Percentiles rank a stretch among this genome's conserved stretches.
phyloP scores from a whole-genome alignment of 139 green algal genomes.

The Raphidocelis subcapitata region DNA sequence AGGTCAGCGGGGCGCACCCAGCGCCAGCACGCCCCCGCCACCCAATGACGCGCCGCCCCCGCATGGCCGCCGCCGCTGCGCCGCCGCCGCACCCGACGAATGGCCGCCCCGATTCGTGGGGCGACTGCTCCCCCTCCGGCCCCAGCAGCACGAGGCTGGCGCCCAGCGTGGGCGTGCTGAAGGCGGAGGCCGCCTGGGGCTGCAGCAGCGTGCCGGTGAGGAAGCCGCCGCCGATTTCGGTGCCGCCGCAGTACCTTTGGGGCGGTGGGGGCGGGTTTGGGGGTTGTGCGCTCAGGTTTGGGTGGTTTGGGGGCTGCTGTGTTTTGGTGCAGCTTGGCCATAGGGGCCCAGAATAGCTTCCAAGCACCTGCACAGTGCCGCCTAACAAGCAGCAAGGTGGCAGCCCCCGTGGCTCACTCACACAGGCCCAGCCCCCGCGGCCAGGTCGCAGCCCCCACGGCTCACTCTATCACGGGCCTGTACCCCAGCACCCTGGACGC shows the following conservation, averaged over 20 bases:
- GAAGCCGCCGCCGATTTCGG: constrained; percentile 90
- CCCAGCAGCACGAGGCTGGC: constrained; percentile 40
- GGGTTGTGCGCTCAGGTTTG: too few species aligned
- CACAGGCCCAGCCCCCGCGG: too few species aligned
- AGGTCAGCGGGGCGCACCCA: background rate
- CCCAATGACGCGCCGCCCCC: too few species aligned
- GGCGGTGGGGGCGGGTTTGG: too few species aligned
- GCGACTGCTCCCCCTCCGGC: background rate
- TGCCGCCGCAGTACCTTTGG: constrained; percentile 56
- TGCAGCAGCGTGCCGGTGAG: constrained; percentile 71
- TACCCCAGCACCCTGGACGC: constrained; percentile 54
- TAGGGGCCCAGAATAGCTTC: too few species aligned
- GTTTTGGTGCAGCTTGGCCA: too few species aligned
- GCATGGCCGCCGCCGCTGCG: too few species aligned
- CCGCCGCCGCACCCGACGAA: background rate
- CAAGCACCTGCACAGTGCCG: too few species aligned
- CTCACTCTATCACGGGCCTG: constrained; percentile 85
- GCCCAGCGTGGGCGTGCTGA: constrained; percentile 74
- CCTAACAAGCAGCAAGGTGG: too few species aligned
- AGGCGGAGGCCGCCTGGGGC: constrained; percentile 71
- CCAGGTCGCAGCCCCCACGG: background rate
- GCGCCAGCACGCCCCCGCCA: too few species aligned
- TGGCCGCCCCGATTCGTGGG: background rate
- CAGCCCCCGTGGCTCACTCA: too few species aligned
- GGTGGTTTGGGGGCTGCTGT: too few species aligned